These are phyloP conservation scores for Afroboletus lepidellus DNA, from an alignment of 1,284 basidiomycete genomes.

Conservation along the genomic window DNA sequence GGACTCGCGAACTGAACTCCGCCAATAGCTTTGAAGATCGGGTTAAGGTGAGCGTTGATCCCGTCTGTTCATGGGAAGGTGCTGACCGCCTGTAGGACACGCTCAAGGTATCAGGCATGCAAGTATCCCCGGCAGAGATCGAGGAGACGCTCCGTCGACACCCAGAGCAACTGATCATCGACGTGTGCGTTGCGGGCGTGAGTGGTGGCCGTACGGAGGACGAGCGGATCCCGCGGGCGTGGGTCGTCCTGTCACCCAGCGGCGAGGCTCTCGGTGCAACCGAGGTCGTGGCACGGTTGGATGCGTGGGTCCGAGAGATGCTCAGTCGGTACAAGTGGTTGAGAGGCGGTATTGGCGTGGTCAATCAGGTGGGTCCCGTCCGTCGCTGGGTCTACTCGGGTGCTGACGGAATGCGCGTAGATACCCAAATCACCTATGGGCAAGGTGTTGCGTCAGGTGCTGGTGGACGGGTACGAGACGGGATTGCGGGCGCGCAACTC, in stretches of 20 bases:
- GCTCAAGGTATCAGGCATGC: conserved; percentile 69
- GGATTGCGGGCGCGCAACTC: conserved; percentile 11
- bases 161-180: conserved; percentile 55
- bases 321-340: conserved; percentile 73
- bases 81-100: conserved; percentile 57
- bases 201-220: conserved; percentile 62
- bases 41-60: conserved; percentile 22
- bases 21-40: conserved; percentile 34
- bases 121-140: conserved; percentile 75
- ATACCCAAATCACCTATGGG: conserved; percentile 73
- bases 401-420: no score
- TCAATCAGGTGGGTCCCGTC: conserved; percentile 48
- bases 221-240: conserved; percentile 70
- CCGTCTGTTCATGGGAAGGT: no score
- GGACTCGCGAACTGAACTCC: no score
- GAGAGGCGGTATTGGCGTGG: conserved; percentile 64
- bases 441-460: conserved; percentile 57
- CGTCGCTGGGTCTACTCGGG: no score
- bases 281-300: conserved; percentile 46
- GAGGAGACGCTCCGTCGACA: conserved; percentile 60
- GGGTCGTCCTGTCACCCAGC: conserved; percentile 60
- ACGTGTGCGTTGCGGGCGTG: conserved; percentile 71
- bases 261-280: conserved; percentile 49
- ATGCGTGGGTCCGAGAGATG: conserved; percentile 57
- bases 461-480: conserved; percentile 57